Evolutionary conservation across 805 yeast species (phyloP), one percentile per base, ranked within the genome.

Genomic region (Metschnikowia santaceciliae): DNA sequence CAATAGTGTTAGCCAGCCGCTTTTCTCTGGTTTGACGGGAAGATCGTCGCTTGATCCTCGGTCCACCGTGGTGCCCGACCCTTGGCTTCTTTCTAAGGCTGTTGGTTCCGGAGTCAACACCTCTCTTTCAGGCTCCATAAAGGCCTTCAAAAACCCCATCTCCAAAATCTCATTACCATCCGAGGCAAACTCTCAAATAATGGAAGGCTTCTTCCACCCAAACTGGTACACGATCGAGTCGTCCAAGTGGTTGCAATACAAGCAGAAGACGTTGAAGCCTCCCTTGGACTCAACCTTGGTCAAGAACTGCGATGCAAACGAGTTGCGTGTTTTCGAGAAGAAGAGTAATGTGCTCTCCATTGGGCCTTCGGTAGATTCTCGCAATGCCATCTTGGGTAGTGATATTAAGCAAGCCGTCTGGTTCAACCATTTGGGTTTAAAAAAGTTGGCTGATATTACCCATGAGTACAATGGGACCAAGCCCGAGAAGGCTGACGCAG

Each of bases 11-110:
- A 90, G 84, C 38, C 76, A 81, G 30, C 96, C 97, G 13, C 72
- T 94, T 46, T 92, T 94, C 63, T 79, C 96, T 5, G 85, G 96
- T 0, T 68, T 85, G 35, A 76, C 80, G 33, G 77, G 80, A 30
- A 86, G 82, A 60, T 88, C 97, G 0, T 71, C 78, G 19, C 68
- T 90, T 47, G 98, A 94, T 63, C 80, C 84, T 42, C 81, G 96
- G 54, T 83, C 82, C 46, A 80, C 87, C 2, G 69, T 77, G 2
- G 76, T 87, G 3, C 89, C 88, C 8, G 84, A 83, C 32, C 84
- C 84, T 13, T 84, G 88, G 61, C 75, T 77, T 43, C 63, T 83
- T n/a, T 74, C 90, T 32, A 83, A 83, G 54, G 81, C 89, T 1
- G 69, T 89, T 23, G 52, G 48, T 1, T 32, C 54, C 3, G 58